Conservation (phyloP, 257 asterid genomes). For the Avicennia marina region DNA sequence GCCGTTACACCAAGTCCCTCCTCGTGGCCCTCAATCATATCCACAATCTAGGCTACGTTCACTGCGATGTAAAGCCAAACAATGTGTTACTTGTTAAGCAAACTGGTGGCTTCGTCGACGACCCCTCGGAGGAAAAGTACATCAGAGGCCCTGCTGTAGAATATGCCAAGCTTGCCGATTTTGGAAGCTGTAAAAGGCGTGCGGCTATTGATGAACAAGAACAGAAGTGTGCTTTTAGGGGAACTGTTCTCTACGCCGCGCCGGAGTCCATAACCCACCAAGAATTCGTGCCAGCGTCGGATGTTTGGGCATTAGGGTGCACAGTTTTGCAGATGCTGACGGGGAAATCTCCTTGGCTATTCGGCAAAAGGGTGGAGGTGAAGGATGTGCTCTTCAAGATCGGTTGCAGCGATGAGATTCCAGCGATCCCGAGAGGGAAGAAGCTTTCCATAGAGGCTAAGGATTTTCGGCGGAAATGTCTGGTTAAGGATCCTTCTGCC, state of each 20-base stretch:
- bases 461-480: constrained; percentile 11
- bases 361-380: background rate
- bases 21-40: too few species aligned
- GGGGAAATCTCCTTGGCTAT: constrained; percentile 15
- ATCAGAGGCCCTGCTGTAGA: too few species aligned
- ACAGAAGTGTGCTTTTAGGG: too few species aligned
- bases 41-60: too few species aligned
- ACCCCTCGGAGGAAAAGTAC: too few species aligned
- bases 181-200: constrained; percentile 8
- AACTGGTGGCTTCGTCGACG: background rate
- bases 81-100: constrained; percentile 11
- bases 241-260: constrained; percentile 22
- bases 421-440: background rate
- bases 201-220: too few species aligned
- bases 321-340: constrained; percentile 15
- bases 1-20: constrained; percentile 15
- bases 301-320: constrained; percentile 26
- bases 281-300: constrained; percentile 16
- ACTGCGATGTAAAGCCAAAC: constrained; percentile 26
- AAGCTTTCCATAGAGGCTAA: constrained; percentile 16
- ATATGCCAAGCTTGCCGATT: constrained; percentile 19
- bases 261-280: too few species aligned
- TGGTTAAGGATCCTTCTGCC: constrained; percentile 16
- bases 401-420: too few species aligned
- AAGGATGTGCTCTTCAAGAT: constrained; percentile 16